Evolutionary conservation across 2,329 filamentous ascomycete species (phyloP), one percentile per base, ranked within the genome.

Genomic region (Monilinia polystroma): DNA sequence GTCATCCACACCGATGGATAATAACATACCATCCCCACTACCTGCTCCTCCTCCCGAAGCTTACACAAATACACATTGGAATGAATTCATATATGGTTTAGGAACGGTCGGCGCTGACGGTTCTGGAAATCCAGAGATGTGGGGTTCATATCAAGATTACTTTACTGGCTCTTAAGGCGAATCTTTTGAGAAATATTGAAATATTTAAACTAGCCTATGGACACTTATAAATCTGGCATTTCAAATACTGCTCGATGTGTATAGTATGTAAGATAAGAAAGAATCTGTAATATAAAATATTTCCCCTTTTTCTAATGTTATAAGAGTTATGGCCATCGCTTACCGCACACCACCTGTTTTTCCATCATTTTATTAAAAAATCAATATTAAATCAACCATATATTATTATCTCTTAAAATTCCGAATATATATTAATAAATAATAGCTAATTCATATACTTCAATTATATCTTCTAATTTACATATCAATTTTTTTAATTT

Each of bases 11-110:
- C 20, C 64, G 23, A 62, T 60, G 45, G 55, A 66, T 53, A n/a
- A 35, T 8, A 51, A 62, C 20, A 62, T 62, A 29, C 3, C 10
- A 51, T 38, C 45, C 1, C 58, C 49, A 35, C 10, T 47, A 45
- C 7, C 32, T 32, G 43, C 38, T 12, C 47, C 45, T 6, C 18
- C 18, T 43, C 14, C 64, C 20, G 56, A 62, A 10, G 47, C 49
- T 43, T 66, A 62, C 20, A 53, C 56, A 43, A 59, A 66, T 62
- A 18, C 45, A 12, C 64, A 66, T 52, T 66, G 64, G 64, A 66
- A 66, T 20, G 64, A 66, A 23, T 66, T 66, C 20, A 52, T 66
- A 29, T 66, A 41, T 29, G 64, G 57, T 8, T 29, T 66, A 26
- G 47, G 55, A 14, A 18, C 55, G 6, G 41, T 59, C 45, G 54